Evolutionary conservation across 495 filamentous ascomycete species (phyloP).

Genomic region (Pyrenula aspistea): DNA sequence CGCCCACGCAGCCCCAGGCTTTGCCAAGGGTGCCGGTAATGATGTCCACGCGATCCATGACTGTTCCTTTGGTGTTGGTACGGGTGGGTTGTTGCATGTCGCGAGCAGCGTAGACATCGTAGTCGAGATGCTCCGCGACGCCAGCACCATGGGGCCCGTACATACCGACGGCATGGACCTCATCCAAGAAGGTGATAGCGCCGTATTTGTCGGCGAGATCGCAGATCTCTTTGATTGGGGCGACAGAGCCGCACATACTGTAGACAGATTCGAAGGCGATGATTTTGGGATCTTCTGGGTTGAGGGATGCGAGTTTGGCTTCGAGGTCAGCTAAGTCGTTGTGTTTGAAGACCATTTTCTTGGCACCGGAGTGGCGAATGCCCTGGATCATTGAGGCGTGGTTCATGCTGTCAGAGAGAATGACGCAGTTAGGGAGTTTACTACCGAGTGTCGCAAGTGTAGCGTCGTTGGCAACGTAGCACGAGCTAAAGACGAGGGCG

Average conservation of each 20-base stretch:
- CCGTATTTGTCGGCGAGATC: slow-evolving; percentile 96
- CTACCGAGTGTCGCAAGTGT: slow-evolving; percentile 91
- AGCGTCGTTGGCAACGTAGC: slow-evolving; percentile 96
- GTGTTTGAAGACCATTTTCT: slow-evolving; percentile 97
- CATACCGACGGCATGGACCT: slow-evolving; percentile 98
- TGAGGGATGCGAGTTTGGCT: slow-evolving; percentile 76
- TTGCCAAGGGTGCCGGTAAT: slow-evolving; percentile 96
- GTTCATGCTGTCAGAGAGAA: slow-evolving; percentile 88
- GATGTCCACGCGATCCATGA: slow-evolving; percentile 94
- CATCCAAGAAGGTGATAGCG: slow-evolving; percentile 92
- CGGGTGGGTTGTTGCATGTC: slow-evolving; percentile 49
- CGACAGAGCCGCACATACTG: slow-evolving; percentile 97
- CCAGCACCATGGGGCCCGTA: slow-evolving; percentile 94
- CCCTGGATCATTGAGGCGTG: slow-evolving; percentile 99
- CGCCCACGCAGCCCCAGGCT: slow-evolving; percentile 94
- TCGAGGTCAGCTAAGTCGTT: slow-evolving; percentile 89
- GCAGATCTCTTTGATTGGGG: slow-evolving; percentile 89
- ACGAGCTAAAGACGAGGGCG: slow-evolving; percentile 89
- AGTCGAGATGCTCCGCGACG: slow-evolving; percentile 95
- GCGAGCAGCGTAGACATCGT: slow-evolving; percentile 45
- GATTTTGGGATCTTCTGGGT: slow-evolving; percentile 79
- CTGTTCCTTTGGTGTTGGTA: slow-evolving; percentile 58
- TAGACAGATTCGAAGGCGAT: slow-evolving; percentile 98
- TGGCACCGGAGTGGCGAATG: slow-evolving; percentile 90
- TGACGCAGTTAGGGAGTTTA: slow-evolving; percentile 92